Conservation (phyloP, 768 basidiomycete species). For the Auricularia cornea region DNA sequence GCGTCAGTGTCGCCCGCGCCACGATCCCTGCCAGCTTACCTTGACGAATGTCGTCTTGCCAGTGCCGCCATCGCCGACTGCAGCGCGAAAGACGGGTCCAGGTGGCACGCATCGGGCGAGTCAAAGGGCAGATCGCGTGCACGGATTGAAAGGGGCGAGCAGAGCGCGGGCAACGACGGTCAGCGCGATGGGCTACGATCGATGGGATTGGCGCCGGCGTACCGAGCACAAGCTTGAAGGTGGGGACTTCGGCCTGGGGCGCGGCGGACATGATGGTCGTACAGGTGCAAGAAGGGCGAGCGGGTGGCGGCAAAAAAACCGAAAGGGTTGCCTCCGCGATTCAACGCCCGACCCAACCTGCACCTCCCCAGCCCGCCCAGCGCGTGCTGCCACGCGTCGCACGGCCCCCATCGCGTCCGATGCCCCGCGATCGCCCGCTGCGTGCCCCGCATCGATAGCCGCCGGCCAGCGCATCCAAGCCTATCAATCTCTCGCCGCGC, state of each 20-base stretch:
- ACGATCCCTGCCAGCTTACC: constrained; percentile 36
- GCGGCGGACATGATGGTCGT: not conserved
- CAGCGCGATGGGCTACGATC: constrained; percentile 12
- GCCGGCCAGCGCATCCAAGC: no score
- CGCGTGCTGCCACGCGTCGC: no score
- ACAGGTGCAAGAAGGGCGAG: no score
- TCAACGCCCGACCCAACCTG: no score
- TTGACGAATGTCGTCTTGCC: constrained; percentile 99
- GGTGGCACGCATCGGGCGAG: not conserved
- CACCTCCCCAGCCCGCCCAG: no score
- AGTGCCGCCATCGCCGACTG: constrained; percentile 94
- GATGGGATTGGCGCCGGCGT: constrained; percentile 25
- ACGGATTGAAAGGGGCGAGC: constrained; percentile 14
- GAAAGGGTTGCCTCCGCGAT: no score
- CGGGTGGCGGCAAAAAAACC: no score
- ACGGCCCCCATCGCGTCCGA: no score
- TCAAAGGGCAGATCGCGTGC: constrained; percentile 8
- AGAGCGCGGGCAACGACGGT: constrained; percentile 15
- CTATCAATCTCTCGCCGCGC: no score
- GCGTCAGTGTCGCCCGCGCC: constrained; percentile 48
- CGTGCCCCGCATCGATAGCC: no score
- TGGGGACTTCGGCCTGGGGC: constrained; percentile 44
- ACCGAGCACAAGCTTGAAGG: constrained; percentile 99
- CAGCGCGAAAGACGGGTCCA: constrained; percentile 2
- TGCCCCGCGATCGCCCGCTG: no score